A percentile compares a stretch with the other conserved stretches of the same genome.
These are phyloP conservation scores for Akanthomyces muscarius DNA, from an alignment of 2,329 filamentous ascomycete genomes.

Conservation along the genomic window DNA sequence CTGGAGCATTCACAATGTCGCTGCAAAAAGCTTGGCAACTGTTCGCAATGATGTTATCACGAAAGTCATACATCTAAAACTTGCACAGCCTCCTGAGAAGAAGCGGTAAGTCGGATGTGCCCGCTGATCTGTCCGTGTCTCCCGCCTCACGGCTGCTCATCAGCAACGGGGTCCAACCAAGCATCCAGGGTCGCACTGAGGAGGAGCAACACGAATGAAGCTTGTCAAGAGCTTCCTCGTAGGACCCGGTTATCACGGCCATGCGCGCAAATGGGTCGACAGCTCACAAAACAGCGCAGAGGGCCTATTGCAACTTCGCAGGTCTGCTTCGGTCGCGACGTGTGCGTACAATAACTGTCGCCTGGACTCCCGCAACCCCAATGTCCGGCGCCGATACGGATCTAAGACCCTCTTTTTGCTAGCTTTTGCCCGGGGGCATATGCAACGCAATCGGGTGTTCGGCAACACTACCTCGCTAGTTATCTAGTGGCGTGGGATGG, in stretches of 20 bases:
- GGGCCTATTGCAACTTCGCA: neutral
- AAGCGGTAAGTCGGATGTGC: neutral
- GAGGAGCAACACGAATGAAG: neutral
- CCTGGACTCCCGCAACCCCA: neutral
- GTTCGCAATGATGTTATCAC: neutral
- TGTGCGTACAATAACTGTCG: neutral
- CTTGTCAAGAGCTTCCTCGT: neutral
- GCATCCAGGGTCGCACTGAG: too few relatives aligned
- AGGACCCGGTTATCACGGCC: constrained; percentile 7
- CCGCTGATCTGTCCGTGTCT: neutral
- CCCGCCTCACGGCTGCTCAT: neutral
- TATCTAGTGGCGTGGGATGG: neutral
- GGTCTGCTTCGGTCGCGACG: constrained; percentile 5
- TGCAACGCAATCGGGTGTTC: constrained; percentile 14
- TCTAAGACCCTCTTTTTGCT: constrained; percentile 11
- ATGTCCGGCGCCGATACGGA: neutral
- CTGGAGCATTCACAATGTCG: too few relatives aligned
- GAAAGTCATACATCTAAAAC: neutral
- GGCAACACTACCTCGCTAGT: neutral
- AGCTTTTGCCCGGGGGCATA: neutral
- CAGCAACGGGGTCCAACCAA: neutral
- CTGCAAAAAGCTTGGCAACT: neutral
- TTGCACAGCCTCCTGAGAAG: neutral
- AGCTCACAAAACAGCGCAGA: neutral
- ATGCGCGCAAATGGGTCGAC: neutral